These are phyloP conservation scores for Tricharina praecox DNA, from an alignment of 495 filamentous ascomycete genomes.

Conservation along the genomic window DNA sequence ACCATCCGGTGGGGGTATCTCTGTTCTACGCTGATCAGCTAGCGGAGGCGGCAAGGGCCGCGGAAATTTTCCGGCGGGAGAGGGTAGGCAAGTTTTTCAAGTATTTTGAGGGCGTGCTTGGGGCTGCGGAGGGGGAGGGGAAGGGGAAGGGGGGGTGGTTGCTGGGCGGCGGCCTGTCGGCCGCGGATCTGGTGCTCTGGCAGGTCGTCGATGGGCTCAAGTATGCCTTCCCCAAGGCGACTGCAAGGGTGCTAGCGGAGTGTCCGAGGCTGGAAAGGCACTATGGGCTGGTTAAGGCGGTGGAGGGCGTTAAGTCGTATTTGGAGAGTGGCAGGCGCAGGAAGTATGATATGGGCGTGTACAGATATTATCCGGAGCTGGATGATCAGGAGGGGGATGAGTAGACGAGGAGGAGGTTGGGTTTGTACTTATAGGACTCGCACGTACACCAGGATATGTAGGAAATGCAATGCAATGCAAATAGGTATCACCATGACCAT, in stretches of 20 bases:
- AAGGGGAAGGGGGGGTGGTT: constrained; percentile 36
- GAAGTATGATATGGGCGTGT: constrained; percentile 41
- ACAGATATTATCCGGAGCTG: constrained; percentile 45
- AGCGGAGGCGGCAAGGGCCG: constrained; percentile 35
- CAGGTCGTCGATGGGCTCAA: constrained; percentile 39
- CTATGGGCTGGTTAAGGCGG: constrained; percentile 38
- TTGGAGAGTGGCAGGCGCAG: constrained; percentile 39
- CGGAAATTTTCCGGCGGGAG: constrained; percentile 37
- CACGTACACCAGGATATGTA: no score
- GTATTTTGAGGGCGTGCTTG: constrained; percentile 46
- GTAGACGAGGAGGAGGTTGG: no score
- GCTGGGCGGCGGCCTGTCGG: constrained; percentile 40
- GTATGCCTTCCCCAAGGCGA: constrained; percentile 47
- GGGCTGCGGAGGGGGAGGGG: constrained; percentile 26
- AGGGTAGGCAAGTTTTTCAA: constrained; percentile 48
- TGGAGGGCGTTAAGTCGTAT: constrained; percentile 41
- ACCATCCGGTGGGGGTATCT: constrained; percentile 41
- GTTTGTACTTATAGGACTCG: no score
- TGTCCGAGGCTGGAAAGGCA: constrained; percentile 37
- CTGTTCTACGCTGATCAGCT: constrained; percentile 56
- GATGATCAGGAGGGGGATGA: constrained; percentile 24
- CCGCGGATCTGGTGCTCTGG: constrained; percentile 52
- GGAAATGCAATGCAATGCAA: no score
- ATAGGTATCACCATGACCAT: no score
- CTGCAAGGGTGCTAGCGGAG: constrained; percentile 33